Conservation (phyloP, 768 basidiomycete genomes). For the Coprinopsis marcescibilis region DNA sequence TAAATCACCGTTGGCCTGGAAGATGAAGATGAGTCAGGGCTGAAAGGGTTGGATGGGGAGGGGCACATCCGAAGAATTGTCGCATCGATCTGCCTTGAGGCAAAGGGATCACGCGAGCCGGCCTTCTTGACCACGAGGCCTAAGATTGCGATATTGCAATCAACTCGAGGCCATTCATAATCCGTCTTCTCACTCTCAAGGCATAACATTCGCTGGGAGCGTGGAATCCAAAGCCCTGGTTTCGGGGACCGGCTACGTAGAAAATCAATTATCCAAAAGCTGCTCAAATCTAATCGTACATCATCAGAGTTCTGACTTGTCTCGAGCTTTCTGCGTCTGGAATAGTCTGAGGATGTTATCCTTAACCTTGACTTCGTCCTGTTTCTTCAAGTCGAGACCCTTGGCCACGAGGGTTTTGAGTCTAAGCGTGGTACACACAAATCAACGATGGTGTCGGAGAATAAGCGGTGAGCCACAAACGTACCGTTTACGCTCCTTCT, state of each 20-base stretch:
- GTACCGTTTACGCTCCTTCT: constrained; percentile 83
- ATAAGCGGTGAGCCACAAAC: constrained; percentile 15
- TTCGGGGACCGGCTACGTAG: neutral
- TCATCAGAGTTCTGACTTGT: constrained; percentile 39
- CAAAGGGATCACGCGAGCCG: constrained; percentile 20
- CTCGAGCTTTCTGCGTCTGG: constrained; percentile 33
- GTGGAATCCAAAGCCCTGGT: neutral
- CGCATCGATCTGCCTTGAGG: constrained; percentile 10
- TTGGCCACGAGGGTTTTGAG: constrained; percentile 70
- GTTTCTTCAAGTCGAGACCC: constrained; percentile 66
- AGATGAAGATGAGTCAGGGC: constrained; percentile 8
- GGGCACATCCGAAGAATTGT: neutral
- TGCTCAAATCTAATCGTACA: constrained; percentile 17
- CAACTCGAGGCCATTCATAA: constrained; percentile 13
- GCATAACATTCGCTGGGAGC: constrained; percentile 1
- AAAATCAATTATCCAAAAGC: neutral
- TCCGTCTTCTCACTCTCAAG: constrained; percentile 8
- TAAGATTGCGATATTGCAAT: constrained; percentile 7
- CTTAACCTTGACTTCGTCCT: constrained; percentile 93
- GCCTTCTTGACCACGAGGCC: constrained; percentile 19
- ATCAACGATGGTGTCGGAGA: constrained; percentile 6
- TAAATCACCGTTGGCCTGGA: neutral
- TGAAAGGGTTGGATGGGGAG: neutral
- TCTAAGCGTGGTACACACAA: neutral
- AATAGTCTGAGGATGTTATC: constrained; percentile 79